phyloP scores from a whole-genome alignment of 306 rosid species.

The Sechiopsis laciniata region DNA sequence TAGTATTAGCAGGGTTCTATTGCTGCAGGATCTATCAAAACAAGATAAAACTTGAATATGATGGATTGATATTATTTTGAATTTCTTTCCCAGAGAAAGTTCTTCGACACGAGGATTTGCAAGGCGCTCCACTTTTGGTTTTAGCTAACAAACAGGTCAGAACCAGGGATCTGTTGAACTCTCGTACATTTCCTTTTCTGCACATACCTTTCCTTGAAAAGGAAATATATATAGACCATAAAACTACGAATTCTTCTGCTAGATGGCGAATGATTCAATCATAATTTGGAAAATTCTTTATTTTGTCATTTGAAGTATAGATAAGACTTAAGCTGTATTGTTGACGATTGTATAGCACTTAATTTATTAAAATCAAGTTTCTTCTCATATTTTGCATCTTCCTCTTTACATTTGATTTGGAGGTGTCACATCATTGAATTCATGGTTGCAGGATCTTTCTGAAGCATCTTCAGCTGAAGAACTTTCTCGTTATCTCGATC shows the following conservation, averaged over 20 bases:
- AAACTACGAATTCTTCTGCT: not conserved
- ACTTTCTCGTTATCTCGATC: conserved; percentile 79
- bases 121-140: conserved; percentile 91
- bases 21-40: not conserved
- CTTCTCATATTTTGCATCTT: not conserved
- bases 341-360: too few relatives aligned
- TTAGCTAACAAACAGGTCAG: conserved; percentile 95
- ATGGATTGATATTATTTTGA: conserved; percentile 27
- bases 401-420: conserved; percentile 18
- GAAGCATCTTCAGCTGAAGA: conserved; percentile 82
- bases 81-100: conserved; percentile 70
- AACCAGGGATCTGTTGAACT: conserved; percentile 11
- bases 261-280: not conserved
- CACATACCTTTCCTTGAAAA: not conserved
- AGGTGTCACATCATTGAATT: conserved; percentile 10
- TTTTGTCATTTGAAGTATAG: too few relatives aligned
- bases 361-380: not conserved
- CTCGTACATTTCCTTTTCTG: not conserved
- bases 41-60: conserved; percentile 10
- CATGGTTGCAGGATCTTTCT: conserved; percentile 55
- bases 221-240: not conserved
- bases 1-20: not conserved
- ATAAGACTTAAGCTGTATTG: too few relatives aligned
- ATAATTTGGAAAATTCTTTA: not conserved
- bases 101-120: conserved; percentile 91